Percentiles rank a stretch among this genome's conserved stretches.
phyloP scores from a whole-genome alignment of 2,329 filamentous ascomycete genomes.

The Aureobasidium sp. region DNA sequence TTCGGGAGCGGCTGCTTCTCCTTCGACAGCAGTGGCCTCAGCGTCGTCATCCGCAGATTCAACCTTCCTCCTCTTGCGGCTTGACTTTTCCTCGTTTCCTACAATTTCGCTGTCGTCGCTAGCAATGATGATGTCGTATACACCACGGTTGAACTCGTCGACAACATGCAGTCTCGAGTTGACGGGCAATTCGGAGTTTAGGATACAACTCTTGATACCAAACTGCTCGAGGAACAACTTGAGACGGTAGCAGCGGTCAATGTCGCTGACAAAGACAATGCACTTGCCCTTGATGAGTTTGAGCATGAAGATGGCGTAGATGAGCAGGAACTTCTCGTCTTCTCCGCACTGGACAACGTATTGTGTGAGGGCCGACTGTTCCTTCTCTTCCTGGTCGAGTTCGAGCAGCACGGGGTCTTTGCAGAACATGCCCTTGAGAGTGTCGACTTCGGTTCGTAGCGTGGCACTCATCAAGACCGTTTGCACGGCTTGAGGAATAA shows the following conservation, averaged over 20 bases:
- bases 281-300: slow-evolving; percentile 91
- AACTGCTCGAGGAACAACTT: slow-evolving; percentile 97
- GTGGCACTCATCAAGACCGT: slow-evolving; percentile 93
- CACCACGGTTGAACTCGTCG: slow-evolving; percentile 91
- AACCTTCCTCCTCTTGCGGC: slow-evolving; percentile 24
- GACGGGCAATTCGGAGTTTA: slow-evolving; percentile 91
- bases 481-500: slow-evolving; percentile 78
- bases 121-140: slow-evolving; percentile 97
- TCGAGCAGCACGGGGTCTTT: slow-evolving; percentile 72
- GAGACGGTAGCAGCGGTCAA: slow-evolving; percentile 82
- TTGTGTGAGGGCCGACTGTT: slow-evolving; percentile 39
- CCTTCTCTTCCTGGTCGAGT: slow-evolving; percentile 73
- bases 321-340: slow-evolving; percentile 90
- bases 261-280: slow-evolving; percentile 75
- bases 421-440: slow-evolving; percentile 78
- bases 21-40: slow-evolving; percentile 20
- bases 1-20: slow-evolving; percentile 20
- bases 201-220: slow-evolving; percentile 82
- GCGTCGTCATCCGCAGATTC: slow-evolving; percentile 17
- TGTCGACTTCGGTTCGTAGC: slow-evolving; percentile 78
- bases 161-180: slow-evolving; percentile 92
- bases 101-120: slow-evolving; percentile 85
- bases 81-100: slow-evolving; percentile 50
- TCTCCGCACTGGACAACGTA: slow-evolving; percentile 90
- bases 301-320: slow-evolving; percentile 92